phyloP scores from a whole-genome alignment of 2,329 filamentous ascomycete genomes.

The Ophiostoma sp. region DNA sequence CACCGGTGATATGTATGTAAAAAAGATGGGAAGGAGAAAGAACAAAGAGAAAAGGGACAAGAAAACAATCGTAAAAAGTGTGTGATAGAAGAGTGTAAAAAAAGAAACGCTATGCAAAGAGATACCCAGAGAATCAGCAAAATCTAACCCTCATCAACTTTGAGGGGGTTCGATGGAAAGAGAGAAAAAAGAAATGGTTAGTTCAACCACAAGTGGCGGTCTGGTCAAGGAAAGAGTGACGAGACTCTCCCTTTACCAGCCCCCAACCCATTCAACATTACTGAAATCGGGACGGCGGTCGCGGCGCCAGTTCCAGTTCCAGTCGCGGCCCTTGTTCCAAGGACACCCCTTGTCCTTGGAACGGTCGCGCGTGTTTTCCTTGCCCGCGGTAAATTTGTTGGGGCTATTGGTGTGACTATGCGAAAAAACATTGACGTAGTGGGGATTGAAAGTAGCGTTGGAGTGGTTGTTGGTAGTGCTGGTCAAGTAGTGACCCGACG shows the following conservation, averaged over 20 bases:
- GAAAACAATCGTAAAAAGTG: slow-evolving; percentile 26
- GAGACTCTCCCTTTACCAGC: slow-evolving; percentile 67
- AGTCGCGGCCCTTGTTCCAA: slow-evolving; percentile 59
- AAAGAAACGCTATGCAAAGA: slow-evolving; percentile 26
- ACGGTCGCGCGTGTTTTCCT: slow-evolving; percentile 42
- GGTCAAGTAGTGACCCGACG: slow-evolving; percentile 6
- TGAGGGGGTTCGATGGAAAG: slow-evolving; percentile 20
- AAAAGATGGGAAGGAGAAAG: background rate
- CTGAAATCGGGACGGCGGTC: slow-evolving; percentile 67
- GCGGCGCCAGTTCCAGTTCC: slow-evolving; percentile 62
- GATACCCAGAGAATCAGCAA: slow-evolving; percentile 32
- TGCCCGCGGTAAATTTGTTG: slow-evolving; percentile 35
- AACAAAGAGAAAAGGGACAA: slow-evolving; percentile 8
- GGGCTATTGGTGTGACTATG: slow-evolving; percentile 12
- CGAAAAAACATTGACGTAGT: slow-evolving; percentile 21
- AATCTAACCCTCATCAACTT: slow-evolving; percentile 22
- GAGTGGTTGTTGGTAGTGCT: background rate
- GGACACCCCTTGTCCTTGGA: slow-evolving; percentile 50
- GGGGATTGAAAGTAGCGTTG: slow-evolving; percentile 17
- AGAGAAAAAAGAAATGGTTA: slow-evolving; percentile 35
- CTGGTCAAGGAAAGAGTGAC: slow-evolving; percentile 39
- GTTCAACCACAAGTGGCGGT: slow-evolving; percentile 63
- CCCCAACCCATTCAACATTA: slow-evolving; percentile 93
- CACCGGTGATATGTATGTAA: background rate
- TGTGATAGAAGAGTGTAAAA: slow-evolving; percentile 26